phyloP scores from a whole-genome alignment of 2,329 filamentous ascomycete species.

The Microdochium bolleyi region DNA sequence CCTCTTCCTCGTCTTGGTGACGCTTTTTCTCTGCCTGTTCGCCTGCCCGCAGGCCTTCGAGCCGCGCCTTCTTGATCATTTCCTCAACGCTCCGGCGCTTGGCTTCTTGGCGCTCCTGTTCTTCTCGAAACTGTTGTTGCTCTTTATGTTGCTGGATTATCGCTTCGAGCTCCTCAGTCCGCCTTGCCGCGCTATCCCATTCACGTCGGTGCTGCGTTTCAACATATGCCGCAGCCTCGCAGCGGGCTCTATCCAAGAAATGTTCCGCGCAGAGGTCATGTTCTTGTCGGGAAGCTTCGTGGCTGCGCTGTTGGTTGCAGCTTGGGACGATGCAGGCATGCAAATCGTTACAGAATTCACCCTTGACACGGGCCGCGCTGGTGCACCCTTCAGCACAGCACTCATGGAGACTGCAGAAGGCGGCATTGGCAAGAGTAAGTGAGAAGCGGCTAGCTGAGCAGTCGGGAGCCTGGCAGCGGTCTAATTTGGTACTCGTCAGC shows the following conservation, averaged over 20 bases:
- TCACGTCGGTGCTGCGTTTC: neutral
- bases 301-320: neutral
- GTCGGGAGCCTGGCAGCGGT: neutral
- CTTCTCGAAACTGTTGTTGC: neutral
- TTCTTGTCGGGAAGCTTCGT: neutral
- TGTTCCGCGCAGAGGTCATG: neutral
- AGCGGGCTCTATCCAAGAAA: neutral
- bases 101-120: neutral
- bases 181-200: neutral
- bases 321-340: neutral
- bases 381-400: neutral
- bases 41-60: too few species aligned
- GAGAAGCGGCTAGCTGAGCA: neutral
- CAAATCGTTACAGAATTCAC: neutral
- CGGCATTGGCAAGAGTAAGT: neutral
- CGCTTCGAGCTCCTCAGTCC: neutral
- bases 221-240: neutral
- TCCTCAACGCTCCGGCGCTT: neutral
- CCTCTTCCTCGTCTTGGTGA: too few species aligned
- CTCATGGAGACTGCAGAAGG: neutral
- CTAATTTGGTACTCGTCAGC: neutral
- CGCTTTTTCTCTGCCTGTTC: too few species aligned
- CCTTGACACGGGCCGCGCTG: neutral
- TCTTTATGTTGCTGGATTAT: neutral
- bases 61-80: too few species aligned